Base-by-base conservation (phyloP, 768 basidiomycete species). In the Amanita pallidorosea region DNA sequence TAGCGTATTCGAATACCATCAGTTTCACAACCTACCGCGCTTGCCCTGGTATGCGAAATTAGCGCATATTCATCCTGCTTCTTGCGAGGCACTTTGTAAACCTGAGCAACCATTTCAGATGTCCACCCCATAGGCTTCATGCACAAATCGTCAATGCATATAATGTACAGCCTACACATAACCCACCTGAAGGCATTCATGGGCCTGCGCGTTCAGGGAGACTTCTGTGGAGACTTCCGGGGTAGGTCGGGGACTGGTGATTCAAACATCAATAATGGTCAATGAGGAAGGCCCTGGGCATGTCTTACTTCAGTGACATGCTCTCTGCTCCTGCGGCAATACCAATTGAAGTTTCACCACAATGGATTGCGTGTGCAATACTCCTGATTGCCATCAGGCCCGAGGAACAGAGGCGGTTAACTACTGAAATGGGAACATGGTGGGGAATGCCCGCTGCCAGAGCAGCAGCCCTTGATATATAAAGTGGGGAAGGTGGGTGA, bases 381-480 rank as follows among this genome's bases (percentile, higher is more conserved):
- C 74, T 81, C 53, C 88, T 81, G 54, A 98, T 83, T n/a, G 95
- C 85, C 79, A 94, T 90, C 45, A 98, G 73, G 20, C 94, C 93
- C 0, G 92, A 94, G 2, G 92, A 88, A 66, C 95, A 99, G 45
- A 98, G 77, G 51, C 95, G 75, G 66, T 99, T 99, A 49, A 97
- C 81, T 9, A 88, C 85, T 18, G 87, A 87, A 55, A 97, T 76
- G n/a, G 94, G 86, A 12, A 91, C 83, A 55, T 83, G 71, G 49
- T 84, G 75, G 2, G 93, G 95, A 56, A 96, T 86, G 11, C 92
- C 93, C 23, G 92, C 90, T 31, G 88, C 81, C 37, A 95, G 73
- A 4, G 88, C 88, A 25, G 92, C 90, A 42, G 90, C 88, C 29
- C 92, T 74, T 7, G 92, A 91, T 38, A 88, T 70, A 63, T 85